These are phyloP conservation scores for Aphanomyces euteiches DNA, from an alignment of 352 stramenopile species.

Conservation along the genomic window DNA sequence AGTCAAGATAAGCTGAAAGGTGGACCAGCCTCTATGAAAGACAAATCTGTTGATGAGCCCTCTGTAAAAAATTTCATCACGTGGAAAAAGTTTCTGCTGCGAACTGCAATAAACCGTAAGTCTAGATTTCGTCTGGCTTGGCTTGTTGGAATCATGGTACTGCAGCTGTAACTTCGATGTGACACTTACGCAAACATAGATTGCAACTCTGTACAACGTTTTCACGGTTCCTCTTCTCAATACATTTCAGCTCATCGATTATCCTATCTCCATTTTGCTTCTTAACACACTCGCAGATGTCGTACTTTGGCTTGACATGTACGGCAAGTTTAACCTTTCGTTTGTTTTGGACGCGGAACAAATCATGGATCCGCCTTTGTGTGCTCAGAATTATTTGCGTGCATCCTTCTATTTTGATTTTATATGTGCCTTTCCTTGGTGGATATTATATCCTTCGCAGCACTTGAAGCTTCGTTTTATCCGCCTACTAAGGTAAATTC, in stretches of 20 bases:
- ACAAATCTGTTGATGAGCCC: neutral
- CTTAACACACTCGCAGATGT: conserved; percentile 20
- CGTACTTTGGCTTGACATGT: conserved; percentile 23
- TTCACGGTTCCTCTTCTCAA: conserved; percentile 22
- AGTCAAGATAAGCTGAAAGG: too few species aligned
- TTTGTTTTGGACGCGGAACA: conserved; percentile 24
- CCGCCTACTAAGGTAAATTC: conserved; percentile 7
- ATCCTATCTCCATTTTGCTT: neutral
- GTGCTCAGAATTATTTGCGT: conserved; percentile 17
- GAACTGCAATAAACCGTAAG: conserved; percentile 16
- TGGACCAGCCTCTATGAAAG: too few species aligned
- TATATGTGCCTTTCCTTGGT: conserved; percentile 21
- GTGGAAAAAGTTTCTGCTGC: conserved; percentile 19
- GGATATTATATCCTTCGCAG: conserved; percentile 15
- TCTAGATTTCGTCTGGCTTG: conserved; percentile 12
- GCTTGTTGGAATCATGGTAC: conserved; percentile 22
- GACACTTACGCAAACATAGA: neutral
- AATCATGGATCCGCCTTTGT: conserved; percentile 25
- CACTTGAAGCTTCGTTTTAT: conserved; percentile 11
- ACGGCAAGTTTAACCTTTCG: conserved; percentile 30
- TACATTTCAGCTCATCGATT: conserved; percentile 19
- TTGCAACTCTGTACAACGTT: conserved; percentile 22
- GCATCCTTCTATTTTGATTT: conserved; percentile 22
- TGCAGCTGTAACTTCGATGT: neutral
- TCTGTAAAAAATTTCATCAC: neutral